Evolutionary conservation across 139 green algal genomes (phyloP), one percentile per base, ranked within the genome.

Genomic region (Pseudopediastrum boryanum): DNA sequence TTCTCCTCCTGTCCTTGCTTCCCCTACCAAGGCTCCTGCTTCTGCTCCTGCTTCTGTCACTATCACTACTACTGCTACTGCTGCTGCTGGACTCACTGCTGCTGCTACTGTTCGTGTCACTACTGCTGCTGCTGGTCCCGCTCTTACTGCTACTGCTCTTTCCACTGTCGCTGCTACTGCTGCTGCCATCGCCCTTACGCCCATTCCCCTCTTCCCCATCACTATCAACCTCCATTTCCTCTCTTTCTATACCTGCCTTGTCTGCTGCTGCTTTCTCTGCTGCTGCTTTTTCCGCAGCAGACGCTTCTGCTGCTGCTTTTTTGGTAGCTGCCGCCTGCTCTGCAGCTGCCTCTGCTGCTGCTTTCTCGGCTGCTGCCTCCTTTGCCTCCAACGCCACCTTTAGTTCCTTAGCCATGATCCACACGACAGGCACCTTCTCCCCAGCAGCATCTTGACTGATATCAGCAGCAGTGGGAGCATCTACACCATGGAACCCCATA

Each of bases 401-500:
- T 8, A 63, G 42, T 25, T 70, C 74, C 44, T 61, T 52, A 2
- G 54, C 46, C 6, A 50, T 56, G 36, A 85, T 33, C 81, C 62
- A 42, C 25, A 42, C 3, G 19, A 88, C 87, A 6, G 48, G 33
- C 23, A 92, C 86, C 59, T 81, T 78, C 25, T 69, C 54, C 25
- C 83, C 85, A 5, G 87, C 86, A 42, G 87, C 87, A 39, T 89
- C 81, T 36, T 79, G 61, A 62, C 70, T 52, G 2, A 67, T 38
- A 5, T 48, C 74, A 38, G 70, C 27, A 46, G 71, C 75, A 19
- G 77, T 27, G 19, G 77, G 35, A 23, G 84, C 85, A 77, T 91
- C 86, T 0, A 77, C 81, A 6, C 86, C 88, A 6, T 82, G 70
- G 81, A 80, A 87, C 33, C 75, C 83, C 13, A 52, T 72, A 48